These are phyloP conservation scores for Pseudocercospora pini-densiflorae DNA, from an alignment of 2,329 filamentous ascomycete genomes.

Conservation along the genomic window DNA sequence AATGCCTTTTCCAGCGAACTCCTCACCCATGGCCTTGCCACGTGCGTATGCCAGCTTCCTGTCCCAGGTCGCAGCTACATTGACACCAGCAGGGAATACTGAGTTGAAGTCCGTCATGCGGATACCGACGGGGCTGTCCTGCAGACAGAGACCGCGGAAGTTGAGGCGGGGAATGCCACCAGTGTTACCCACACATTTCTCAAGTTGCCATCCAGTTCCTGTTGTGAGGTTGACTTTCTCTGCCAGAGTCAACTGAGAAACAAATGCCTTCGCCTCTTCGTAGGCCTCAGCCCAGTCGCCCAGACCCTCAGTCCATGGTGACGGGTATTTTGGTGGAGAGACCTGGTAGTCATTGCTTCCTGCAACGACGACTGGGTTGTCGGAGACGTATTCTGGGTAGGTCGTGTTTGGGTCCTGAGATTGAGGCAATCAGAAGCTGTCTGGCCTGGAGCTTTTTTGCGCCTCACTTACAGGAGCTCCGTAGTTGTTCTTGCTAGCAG, in stretches of 20 bases:
- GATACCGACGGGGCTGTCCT: slow-evolving; percentile 49
- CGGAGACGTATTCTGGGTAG: slow-evolving; percentile 33
- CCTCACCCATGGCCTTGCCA: slow-evolving; percentile 39
- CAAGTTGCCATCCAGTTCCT: slow-evolving; percentile 53
- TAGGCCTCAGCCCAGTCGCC: slow-evolving; percentile 54
- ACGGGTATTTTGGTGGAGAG: slow-evolving; percentile 36
- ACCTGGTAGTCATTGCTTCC: slow-evolving; percentile 33
- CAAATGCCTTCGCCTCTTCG: slow-evolving; percentile 36
- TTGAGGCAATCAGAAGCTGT: background rate
- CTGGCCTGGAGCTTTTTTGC: background rate
- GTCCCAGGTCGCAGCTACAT: slow-evolving; percentile 52
- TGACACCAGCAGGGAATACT: slow-evolving; percentile 48
- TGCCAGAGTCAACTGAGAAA: slow-evolving; percentile 38
- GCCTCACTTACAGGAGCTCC: slow-evolving; percentile 24
- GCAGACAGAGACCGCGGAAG: slow-evolving; percentile 48
- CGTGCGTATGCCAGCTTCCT: slow-evolving; percentile 39
- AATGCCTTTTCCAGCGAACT: slow-evolving; percentile 48
- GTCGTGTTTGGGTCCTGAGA: slow-evolving; percentile 33
- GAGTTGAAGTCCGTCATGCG: slow-evolving; percentile 48
- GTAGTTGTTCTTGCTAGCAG: slow-evolving; percentile 28
- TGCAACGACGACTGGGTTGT: slow-evolving; percentile 32
- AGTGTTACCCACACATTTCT: slow-evolving; percentile 44
- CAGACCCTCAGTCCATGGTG: slow-evolving; percentile 35
- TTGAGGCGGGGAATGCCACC: slow-evolving; percentile 42
- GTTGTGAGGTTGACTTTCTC: slow-evolving; percentile 44